A percentile compares a stretch with the other conserved stretches of the same genome.
phyloP scores from a whole-genome alignment of 176 grass and related monocot genomes.

The Eleusine indica region DNA sequence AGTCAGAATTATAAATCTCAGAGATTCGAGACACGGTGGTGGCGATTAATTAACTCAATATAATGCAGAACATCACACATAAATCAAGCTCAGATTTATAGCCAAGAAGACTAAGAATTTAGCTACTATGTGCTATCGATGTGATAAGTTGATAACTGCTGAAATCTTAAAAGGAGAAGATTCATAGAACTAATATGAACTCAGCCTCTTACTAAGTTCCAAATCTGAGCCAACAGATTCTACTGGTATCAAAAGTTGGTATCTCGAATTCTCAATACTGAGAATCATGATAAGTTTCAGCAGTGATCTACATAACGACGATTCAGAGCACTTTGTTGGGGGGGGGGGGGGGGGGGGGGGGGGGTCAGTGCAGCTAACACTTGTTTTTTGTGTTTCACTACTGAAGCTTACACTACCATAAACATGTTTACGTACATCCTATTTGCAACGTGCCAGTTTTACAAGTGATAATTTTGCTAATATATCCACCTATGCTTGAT shows the following conservation, averaged over 20 bases:
- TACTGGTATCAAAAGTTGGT: neutral
- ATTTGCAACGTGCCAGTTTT: constrained; percentile 13
- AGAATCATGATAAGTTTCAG: neutral
- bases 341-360: too few relatives aligned
- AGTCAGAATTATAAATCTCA: neutral
- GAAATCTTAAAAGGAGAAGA: neutral
- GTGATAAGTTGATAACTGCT: neutral
- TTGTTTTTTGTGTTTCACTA: neutral
- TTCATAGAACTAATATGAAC: neutral
- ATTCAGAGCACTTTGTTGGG: neutral
- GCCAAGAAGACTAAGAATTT: constrained; percentile 4
- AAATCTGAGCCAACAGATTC: neutral
- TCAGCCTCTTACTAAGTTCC: neutral
- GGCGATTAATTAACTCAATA: neutral
- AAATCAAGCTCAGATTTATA: neutral
- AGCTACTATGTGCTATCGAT: neutral
- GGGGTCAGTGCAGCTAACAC: neutral
- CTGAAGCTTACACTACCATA: neutral
- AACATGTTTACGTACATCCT: neutral
- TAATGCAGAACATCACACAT: constrained; percentile 2
- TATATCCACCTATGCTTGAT: neutral
- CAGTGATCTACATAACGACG: neutral
- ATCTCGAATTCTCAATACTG: neutral
- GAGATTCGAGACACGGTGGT: neutral
- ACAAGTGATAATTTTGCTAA: neutral